A percentile compares a stretch with the other conserved stretches of the same genome.
phyloP scores from a whole-genome alignment of 306 rosid genomes.

The Prunus dulcis region DNA sequence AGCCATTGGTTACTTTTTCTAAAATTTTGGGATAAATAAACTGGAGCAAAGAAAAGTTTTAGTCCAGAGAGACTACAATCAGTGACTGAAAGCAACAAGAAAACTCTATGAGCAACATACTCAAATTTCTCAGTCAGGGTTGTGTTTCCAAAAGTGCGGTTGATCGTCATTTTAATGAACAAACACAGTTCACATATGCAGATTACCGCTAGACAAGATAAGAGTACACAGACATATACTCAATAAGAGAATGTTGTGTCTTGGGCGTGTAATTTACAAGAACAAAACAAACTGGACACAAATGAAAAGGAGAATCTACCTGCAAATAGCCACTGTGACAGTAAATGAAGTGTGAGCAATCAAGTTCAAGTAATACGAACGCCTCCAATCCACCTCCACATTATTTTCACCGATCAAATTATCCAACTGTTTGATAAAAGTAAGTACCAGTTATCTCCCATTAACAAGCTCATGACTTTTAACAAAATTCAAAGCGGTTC shows the following conservation, averaged over 20 bases:
- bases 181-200: no score
- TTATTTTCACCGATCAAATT: conserved; percentile 56
- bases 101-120: no score
- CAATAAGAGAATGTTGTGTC: background rate
- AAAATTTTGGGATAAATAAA: background rate
- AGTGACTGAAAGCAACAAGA: background rate
- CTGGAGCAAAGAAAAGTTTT: background rate
- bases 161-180: no score
- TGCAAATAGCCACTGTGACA: conserved; percentile 96
- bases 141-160: no score
- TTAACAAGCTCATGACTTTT: background rate
- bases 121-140: no score
- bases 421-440: conserved; percentile 56
- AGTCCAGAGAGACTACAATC: background rate
- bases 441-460: conserved; percentile 2
- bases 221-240: background rate
- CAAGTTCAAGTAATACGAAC: conserved; percentile 91
- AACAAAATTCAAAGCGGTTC: background rate
- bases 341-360: conserved; percentile 88
- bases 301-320: conserved; percentile 39
- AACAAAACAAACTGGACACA: conserved; percentile 8
- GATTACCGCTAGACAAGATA: no score
- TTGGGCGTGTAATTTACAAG: background rate
- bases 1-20: background rate
- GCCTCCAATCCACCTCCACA: conserved; percentile 86